Base-by-base conservation (phyloP, 306 rosid genomes). In the Potentilla sterilis region DNA sequence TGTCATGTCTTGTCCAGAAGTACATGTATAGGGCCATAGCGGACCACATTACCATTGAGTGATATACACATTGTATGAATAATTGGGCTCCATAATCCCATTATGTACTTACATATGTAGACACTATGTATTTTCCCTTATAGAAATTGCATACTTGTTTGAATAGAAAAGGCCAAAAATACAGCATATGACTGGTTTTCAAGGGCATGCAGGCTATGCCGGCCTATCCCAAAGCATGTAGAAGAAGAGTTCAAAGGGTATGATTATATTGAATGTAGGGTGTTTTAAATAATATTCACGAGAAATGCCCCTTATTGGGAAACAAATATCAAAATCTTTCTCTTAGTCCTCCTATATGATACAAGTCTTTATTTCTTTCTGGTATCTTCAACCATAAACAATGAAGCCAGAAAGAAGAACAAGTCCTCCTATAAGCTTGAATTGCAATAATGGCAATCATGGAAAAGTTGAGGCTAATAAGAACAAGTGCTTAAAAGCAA, bases 221-320 rank as follows among this genome's bases (percentile, higher is more conserved):
- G 67, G 67, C 79, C 40, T 44, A 74, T 61, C 59, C 77, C 78
- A 61, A 46, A 74, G 47, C 48, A 74, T 59, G 77, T 81, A 67
- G 65, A 73, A 41, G 18, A 43, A 47, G 18, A 34, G 69, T 46
- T 48, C 64, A 38, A 51, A 28, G 32, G 46, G 69, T 38, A 65
- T 65, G 55, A 77, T 14, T 19, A 42, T 67, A 42, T 41, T 42
- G 18, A 40, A 67, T 67, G 34, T 67, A 14, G 32, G 28, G 18
- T n/a, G 65, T 72, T 48, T 80, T 76, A 75, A 74, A 82, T 82
- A 51, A 55, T 58, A 59, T 52, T 86, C 93, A 86, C 87, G 89
- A 85, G 90, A 69, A 55, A 65, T 54, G 78, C 11, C 85, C 49
- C 58, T 74, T 78, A 65, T 9, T 70, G 67, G 41, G 66, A 28